phyloP scores from a whole-genome alignment of 768 basidiomycete species.

The Tricholoma terreum region DNA sequence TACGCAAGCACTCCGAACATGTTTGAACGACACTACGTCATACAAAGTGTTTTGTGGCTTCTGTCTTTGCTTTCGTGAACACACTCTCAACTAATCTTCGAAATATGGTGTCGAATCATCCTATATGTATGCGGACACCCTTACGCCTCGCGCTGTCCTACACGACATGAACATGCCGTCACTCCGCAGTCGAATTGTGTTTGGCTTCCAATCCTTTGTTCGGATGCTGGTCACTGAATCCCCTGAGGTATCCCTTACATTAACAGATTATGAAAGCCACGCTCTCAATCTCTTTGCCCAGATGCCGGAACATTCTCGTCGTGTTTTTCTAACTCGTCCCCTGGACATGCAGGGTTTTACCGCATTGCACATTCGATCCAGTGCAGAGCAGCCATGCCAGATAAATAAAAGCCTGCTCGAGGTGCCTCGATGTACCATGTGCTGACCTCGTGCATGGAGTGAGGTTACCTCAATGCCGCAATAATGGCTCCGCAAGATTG shows the following conservation, averaged over 20 bases:
- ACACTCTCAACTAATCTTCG: background rate
- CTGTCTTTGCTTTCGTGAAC: background rate
- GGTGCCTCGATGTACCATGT: background rate
- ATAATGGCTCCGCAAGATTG: conserved; percentile 7
- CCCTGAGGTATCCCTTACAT: background rate
- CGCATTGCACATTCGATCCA: background rate
- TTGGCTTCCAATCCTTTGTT: background rate
- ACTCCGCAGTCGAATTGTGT: background rate
- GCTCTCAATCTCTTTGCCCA: background rate
- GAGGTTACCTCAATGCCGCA: conserved; percentile 15
- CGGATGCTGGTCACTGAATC: background rate
- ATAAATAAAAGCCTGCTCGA: background rate
- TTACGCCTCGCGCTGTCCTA: background rate
- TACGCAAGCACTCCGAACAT: background rate
- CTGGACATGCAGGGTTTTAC: background rate
- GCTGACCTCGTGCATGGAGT: conserved; percentile 15
- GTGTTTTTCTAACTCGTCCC: background rate
- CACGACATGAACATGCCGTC: background rate
- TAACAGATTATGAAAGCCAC: background rate
- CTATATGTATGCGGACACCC: background rate
- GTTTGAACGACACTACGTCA: background rate
- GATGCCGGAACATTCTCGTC: background rate
- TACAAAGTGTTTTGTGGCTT: background rate
- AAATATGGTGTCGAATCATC: background rate
- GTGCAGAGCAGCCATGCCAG: background rate